phyloP scores from a whole-genome alignment of 2,329 filamentous ascomycete genomes.

The Phialophora chinensis region DNA sequence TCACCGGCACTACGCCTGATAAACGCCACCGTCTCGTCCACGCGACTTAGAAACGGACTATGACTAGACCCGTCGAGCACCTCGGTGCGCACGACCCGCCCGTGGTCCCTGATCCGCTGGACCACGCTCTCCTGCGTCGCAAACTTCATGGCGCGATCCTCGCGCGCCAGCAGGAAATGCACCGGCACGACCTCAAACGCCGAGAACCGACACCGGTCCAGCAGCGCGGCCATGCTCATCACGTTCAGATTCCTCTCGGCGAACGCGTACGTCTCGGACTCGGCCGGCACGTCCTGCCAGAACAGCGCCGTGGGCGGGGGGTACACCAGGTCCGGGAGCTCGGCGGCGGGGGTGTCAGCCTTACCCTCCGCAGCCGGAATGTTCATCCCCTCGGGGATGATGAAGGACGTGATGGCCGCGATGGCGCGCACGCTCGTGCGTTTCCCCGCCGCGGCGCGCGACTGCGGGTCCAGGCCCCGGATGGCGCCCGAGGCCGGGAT shows the following conservation, averaged over 20 bases:
- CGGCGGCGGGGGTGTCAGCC: background rate
- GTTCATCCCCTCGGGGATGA: constrained; percentile 19
- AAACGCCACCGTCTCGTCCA: constrained; percentile 26
- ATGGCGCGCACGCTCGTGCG: constrained; percentile 23
- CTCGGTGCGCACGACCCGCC: constrained; percentile 9
- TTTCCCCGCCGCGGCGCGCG: constrained; percentile 4
- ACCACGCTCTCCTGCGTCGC: constrained; percentile 20
- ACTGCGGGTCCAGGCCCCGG: constrained; percentile 20
- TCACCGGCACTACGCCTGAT: constrained; percentile 27
- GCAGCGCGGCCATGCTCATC: constrained; percentile 16
- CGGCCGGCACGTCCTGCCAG: constrained; percentile 18
- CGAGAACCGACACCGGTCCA: constrained; percentile 7
- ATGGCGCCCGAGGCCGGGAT: constrained; percentile 35
- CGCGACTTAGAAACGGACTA: constrained; percentile 19
- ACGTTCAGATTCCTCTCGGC: constrained; percentile 6
- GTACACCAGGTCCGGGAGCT: background rate
- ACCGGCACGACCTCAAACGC: constrained; percentile 20
- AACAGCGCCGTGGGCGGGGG: constrained; percentile 6
- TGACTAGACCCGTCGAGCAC: constrained; percentile 16
- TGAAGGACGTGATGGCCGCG: constrained; percentile 22
- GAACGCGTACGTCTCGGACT: constrained; percentile 2
- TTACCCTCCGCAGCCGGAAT: background rate
- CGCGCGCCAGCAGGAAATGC: constrained; percentile 15
- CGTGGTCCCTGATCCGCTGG: background rate
- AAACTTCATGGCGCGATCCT: constrained; percentile 17